Evolutionary conservation across 495 filamentous ascomycete genomes (phyloP), one percentile per base, ranked within the genome.

Genomic region (Elasticomyces elasticus): DNA sequence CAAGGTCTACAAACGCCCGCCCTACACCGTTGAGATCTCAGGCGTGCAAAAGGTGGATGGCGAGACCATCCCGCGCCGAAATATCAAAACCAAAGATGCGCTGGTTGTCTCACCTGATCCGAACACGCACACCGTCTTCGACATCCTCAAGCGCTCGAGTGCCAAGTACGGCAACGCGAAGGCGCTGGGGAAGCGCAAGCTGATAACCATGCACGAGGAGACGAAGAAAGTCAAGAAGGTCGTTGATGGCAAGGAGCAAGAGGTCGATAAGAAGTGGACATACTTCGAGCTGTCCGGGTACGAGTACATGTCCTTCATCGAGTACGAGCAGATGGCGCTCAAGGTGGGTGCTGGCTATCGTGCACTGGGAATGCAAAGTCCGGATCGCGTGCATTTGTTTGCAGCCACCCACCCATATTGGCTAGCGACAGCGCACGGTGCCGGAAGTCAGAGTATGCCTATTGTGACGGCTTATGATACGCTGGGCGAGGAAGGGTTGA

Each of bases 401-500:
- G 92, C 88, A 52, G 86, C 85, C 22, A 97, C 91, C 1, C 56
- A 68, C 45, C 55, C 63, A 28, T 62, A 67, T 51, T 72, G 69
- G 69, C 65, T 72, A 20, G 58, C 61, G 25, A 63, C 57, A 25
- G 65, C 68, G 37, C 69, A 72, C 52, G 69, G 68, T 59, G 65
- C 68, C 33, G 15, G 82, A 38, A 94, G 92, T n/a, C 94, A 99
- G 72, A 91, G 89, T 9, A 78, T 97, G 67, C 79, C 89, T 45
- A 91, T 97, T 57, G 92, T 97, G 33, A 99, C 94, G 25, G 91
- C 94, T 2, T 99, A 99, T 67, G 92, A 98, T 70, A 96, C 91
- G 9, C 81, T 98, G 25, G 92, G 92, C 27, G 88, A 95, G 71
- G 88, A 94, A 57, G 92, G 92, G 28, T 70, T 98, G 62, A 82